phyloP scores from a whole-genome alignment of 1,139 yeast species.

The Yamadazyma conglobata region DNA sequence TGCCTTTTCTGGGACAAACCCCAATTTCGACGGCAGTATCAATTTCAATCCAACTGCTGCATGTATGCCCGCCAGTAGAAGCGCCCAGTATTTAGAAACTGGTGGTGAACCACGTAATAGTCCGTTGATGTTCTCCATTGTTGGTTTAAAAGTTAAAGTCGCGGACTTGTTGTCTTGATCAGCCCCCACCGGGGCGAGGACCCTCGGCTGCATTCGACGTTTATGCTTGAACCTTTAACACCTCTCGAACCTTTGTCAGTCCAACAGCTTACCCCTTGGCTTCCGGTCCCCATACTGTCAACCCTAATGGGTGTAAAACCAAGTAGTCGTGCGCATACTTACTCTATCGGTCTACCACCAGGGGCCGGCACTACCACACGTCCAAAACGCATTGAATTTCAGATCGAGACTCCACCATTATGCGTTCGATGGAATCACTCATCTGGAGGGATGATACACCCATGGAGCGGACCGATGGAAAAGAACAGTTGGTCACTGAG shows the following conservation, averaged over 20 bases:
- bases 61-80: constrained; percentile 12
- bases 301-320: too few species aligned
- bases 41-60: constrained; percentile 7
- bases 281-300: too few species aligned
- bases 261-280: too few species aligned
- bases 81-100: constrained; percentile 30
- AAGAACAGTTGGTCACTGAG: constrained; percentile 14
- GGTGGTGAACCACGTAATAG: constrained; percentile 23
- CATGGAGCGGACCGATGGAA: constrained; percentile 10
- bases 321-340: too few species aligned
- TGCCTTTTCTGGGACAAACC: constrained; percentile 24
- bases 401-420: not conserved
- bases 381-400: not conserved
- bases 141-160: too few species aligned
- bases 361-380: too few species aligned
- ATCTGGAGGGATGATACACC: constrained; percentile 14
- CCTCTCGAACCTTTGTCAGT: too few species aligned
- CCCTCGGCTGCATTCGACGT: too few species aligned
- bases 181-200: too few species aligned
- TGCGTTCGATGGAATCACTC: constrained; percentile 9
- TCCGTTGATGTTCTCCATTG: constrained; percentile 13
- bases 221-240: too few species aligned
- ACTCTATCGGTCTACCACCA: too few species aligned
- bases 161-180: too few species aligned
- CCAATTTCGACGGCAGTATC: constrained; percentile 13